phyloP scores from a whole-genome alignment of 1,284 basidiomycete species.

The Boletus semigastroideus region DNA sequence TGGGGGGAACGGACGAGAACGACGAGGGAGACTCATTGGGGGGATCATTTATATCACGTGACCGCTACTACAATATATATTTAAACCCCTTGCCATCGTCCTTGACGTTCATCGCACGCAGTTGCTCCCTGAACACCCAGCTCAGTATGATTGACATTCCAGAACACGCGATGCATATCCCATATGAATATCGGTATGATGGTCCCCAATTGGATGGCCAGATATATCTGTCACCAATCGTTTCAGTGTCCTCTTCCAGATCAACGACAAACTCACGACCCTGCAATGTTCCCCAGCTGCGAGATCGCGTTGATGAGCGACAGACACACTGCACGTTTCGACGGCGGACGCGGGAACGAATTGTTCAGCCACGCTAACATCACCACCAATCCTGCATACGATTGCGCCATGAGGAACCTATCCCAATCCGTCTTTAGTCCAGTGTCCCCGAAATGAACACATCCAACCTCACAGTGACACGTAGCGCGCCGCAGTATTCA shows the following conservation, averaged over 20 bases:
- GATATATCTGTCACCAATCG: slow-evolving; percentile 15
- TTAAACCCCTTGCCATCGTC: slow-evolving; percentile 12
- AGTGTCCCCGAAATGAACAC: slow-evolving; percentile 2
- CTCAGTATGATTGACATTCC: slow-evolving; percentile 20
- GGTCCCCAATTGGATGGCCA: slow-evolving; percentile 31
- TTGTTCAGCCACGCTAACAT: slow-evolving; percentile 69
- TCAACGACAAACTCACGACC: slow-evolving; percentile 51
- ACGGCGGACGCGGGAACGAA: slow-evolving; percentile 64
- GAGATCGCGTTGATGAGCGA: slow-evolving; percentile 71
- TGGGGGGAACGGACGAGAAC: slow-evolving; percentile 24
- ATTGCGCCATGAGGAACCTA: slow-evolving; percentile 73
- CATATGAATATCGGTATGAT: slow-evolving; percentile 29
- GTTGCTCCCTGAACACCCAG: slow-evolving; percentile 24
- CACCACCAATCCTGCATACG: slow-evolving; percentile 66
- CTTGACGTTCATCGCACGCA: slow-evolving; percentile 19
- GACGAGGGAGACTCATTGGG: neutral
- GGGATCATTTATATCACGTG: slow-evolving; percentile 14
- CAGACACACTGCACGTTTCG: slow-evolving; percentile 69
- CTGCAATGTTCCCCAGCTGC: slow-evolving; percentile 66
- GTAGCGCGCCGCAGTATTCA: slow-evolving; percentile 67
- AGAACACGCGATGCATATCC: slow-evolving; percentile 25
- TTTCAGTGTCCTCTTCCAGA: neutral
- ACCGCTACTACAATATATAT: slow-evolving; percentile 35
- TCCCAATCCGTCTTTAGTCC: slow-evolving; percentile 2
- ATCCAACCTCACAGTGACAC: slow-evolving; percentile 53